Conservation (phyloP, 805 yeast genomes). For the Wickerhamomyces bovis region DNA sequence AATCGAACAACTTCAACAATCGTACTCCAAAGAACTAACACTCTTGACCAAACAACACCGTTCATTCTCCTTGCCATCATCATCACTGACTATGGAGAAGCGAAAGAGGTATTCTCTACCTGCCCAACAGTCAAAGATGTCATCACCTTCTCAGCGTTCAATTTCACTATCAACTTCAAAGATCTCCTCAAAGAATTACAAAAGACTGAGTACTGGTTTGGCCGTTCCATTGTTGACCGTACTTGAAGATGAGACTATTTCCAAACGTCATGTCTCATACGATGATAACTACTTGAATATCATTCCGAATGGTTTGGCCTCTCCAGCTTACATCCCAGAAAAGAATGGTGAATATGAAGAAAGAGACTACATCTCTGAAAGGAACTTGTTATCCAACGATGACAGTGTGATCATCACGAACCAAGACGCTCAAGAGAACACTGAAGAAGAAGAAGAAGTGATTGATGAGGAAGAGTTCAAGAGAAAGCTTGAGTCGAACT, state of each 20-base stretch:
- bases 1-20: conserved; percentile 1
- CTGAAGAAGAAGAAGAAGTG: not conserved
- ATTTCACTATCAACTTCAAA: conserved; percentile 1
- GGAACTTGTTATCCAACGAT: conserved; percentile 19
- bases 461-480: not conserved
- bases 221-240: conserved; percentile 24
- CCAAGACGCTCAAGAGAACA: conserved; percentile 5
- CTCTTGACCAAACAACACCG: conserved; percentile 2
- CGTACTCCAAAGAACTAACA: conserved; percentile 2
- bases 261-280: conserved; percentile 12
- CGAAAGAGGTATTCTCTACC: conserved; percentile 22
- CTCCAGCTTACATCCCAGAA: conserved; percentile 3
- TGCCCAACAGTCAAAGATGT: conserved; percentile 3
- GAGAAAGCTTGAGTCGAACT: conserved; percentile 2
- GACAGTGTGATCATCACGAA: conserved; percentile 20
- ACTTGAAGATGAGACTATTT: conserved; percentile 14
- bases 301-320: conserved; percentile 2
- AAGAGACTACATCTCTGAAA: conserved; percentile 14
- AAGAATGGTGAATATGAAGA: not conserved
- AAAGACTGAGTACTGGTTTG: conserved; percentile 25
- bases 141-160: conserved; percentile 8
- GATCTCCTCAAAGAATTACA: conserved; percentile 12
- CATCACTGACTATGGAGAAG: not conserved
- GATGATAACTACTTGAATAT: conserved; percentile 18
- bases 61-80: not conserved